Evolutionary conservation across 176 grass and related monocot genomes (phyloP).

Genomic region (Saccharum spontaneum): DNA sequence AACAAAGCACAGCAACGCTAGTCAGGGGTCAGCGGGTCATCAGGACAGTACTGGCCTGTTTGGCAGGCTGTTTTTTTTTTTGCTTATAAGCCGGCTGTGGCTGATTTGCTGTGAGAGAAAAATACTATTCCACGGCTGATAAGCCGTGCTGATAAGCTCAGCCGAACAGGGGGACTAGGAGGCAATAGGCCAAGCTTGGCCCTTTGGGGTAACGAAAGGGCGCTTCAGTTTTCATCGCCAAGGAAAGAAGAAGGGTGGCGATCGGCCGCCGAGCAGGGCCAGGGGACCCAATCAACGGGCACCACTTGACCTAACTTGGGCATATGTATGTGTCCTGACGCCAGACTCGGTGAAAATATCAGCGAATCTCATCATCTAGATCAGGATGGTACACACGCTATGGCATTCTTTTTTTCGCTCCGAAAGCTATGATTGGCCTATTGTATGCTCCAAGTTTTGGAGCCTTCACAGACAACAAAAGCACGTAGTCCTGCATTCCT

Average conservation of each 20-base stretch:
- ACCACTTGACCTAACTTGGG: not conserved
- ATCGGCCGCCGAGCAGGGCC: not conserved
- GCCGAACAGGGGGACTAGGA: no score
- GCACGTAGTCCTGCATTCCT: not conserved
- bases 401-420: not conserved
- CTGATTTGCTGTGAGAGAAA: no score
- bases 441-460: not conserved
- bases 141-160: no score
- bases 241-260: not conserved
- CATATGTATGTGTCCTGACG: not conserved
- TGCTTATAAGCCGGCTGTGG: no score
- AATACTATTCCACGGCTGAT: no score
- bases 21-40: not conserved
- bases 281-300: not conserved
- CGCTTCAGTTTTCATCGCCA: not conserved
- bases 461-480: not conserved
- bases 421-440: not conserved
- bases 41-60: no score
- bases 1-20: not conserved
- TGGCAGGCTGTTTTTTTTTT: no score
- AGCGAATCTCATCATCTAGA: not conserved
- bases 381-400: not conserved
- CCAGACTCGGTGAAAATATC: not conserved
- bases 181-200: not conserved
- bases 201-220: slow-evolving; percentile 13